These are phyloP conservation scores for Sphagnum contortum DNA, from an alignment of 225 moss, liverwort and hornwort species.

Conservation along the genomic window DNA sequence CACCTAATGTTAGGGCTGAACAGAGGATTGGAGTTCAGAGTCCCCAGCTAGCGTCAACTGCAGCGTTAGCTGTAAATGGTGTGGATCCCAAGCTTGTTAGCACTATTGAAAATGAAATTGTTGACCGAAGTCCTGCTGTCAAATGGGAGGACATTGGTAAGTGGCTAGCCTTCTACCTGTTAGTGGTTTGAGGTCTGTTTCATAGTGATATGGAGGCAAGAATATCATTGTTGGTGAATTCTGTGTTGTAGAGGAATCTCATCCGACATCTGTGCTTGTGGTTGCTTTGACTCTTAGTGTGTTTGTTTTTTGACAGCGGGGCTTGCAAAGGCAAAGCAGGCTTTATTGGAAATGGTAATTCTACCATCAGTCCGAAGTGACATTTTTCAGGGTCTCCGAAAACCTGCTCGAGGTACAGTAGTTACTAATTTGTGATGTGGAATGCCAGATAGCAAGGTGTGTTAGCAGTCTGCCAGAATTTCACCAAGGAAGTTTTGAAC, in stretches of 20 bases:
- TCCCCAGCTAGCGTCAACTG: slow-evolving; percentile 25
- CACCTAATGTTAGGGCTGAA: slow-evolving; percentile 12
- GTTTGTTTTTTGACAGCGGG: slow-evolving; percentile 50
- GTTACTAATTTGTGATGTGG: no score
- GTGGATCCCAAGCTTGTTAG: slow-evolving; percentile 85
- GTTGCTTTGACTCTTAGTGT: neutral
- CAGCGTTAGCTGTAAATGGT: slow-evolving; percentile 53
- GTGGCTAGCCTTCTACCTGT: neutral
- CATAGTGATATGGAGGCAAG: no score
- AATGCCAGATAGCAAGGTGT: no score
- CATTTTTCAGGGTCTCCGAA: slow-evolving; percentile 92
- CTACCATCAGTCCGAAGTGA: slow-evolving; percentile 86
- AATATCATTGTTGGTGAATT: no score
- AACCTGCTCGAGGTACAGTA: slow-evolving; percentile 72
- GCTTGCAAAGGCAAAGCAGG: slow-evolving; percentile 89
- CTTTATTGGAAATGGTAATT: slow-evolving; percentile 89
- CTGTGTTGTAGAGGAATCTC: no score
- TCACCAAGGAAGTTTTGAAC: no score
- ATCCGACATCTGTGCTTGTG: neutral
- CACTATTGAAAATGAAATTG: slow-evolving; percentile 86
- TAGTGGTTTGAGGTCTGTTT: no score
- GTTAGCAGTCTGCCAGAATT: no score
- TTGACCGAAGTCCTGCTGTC: slow-evolving; percentile 83
- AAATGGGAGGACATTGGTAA: slow-evolving; percentile 92
- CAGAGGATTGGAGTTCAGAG: slow-evolving; percentile 6